phyloP scores from a whole-genome alignment of 106 monocot species.

The Triglochin maritima region DNA sequence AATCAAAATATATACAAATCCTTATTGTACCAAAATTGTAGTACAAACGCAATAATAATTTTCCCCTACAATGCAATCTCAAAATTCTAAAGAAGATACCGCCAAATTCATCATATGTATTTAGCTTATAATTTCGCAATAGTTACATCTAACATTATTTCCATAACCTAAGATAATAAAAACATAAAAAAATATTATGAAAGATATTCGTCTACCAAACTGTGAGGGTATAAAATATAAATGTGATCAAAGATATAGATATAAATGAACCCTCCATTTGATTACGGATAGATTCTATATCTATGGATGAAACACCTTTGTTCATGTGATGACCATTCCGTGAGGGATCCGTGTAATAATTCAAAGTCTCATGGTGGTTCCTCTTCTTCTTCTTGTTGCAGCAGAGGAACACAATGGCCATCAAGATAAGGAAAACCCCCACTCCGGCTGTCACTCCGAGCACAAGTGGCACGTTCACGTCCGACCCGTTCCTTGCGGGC shows the following conservation, averaged over 20 bases:
- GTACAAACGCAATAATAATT: too few relatives aligned
- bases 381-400: constrained; percentile 26
- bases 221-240: too few relatives aligned
- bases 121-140: too few relatives aligned
- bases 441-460: constrained; percentile 5
- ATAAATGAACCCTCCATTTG: background rate
- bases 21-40: too few relatives aligned
- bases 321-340: background rate
- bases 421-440: constrained; percentile 6
- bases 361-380: constrained; percentile 32
- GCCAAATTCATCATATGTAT: too few relatives aligned
- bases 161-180: too few relatives aligned
- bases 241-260: background rate
- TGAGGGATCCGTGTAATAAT: constrained; percentile 46
- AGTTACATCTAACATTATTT: too few relatives aligned
- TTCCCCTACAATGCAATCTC: too few relatives aligned
- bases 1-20: too few relatives aligned
- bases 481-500: background rate
- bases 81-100: too few relatives aligned
- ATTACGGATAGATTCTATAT: background rate
- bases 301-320: constrained; percentile 20
- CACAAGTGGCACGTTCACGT: constrained; percentile 4
- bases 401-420: constrained; percentile 24
- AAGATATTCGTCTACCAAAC: too few relatives aligned
- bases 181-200: too few relatives aligned